These are phyloP conservation scores for Solanum lycopersicoides DNA, from an alignment of 257 asterid genomes.

Conservation along the genomic window DNA sequence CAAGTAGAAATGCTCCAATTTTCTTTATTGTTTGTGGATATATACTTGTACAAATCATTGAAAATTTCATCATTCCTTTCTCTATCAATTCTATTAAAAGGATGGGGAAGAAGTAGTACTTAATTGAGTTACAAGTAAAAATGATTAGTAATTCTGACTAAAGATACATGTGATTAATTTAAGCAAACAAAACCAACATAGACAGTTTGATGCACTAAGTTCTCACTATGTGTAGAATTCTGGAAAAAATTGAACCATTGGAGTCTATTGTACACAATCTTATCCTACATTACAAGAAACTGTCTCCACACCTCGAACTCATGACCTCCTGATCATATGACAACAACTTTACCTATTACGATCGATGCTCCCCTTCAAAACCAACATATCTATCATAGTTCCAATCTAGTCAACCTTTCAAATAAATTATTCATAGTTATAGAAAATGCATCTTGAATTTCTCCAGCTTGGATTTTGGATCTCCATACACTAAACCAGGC, in stretches of 20 bases:
- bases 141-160: background rate
- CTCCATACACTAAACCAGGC: slow-evolving; percentile 54
- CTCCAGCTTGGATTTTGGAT: slow-evolving; percentile 31
- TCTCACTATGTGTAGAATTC: background rate
- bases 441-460: slow-evolving; percentile 63
- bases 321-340: background rate
- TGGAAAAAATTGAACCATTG: too few species aligned
- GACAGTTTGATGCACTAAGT: rapidly evolving
- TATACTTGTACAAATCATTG: background rate
- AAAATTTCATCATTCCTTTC: background rate
- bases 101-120: background rate
- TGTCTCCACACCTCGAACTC: too few species aligned
- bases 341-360: background rate
- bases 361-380: too few species aligned
- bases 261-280: too few species aligned
- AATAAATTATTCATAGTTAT: slow-evolving; percentile 43
- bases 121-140: background rate
- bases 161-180: background rate
- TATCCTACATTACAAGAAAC: too few species aligned
- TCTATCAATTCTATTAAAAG: background rate
- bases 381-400: background rate
- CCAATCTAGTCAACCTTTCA: slow-evolving; percentile 29
- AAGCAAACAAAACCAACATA: background rate
- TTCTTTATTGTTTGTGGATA: background rate
- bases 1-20: background rate